Percentiles rank a stretch among this genome's conserved stretches.
These are phyloP conservation scores for Verticillium nubilum DNA, from an alignment of 2,329 filamentous ascomycete species.

Conservation along the genomic window DNA sequence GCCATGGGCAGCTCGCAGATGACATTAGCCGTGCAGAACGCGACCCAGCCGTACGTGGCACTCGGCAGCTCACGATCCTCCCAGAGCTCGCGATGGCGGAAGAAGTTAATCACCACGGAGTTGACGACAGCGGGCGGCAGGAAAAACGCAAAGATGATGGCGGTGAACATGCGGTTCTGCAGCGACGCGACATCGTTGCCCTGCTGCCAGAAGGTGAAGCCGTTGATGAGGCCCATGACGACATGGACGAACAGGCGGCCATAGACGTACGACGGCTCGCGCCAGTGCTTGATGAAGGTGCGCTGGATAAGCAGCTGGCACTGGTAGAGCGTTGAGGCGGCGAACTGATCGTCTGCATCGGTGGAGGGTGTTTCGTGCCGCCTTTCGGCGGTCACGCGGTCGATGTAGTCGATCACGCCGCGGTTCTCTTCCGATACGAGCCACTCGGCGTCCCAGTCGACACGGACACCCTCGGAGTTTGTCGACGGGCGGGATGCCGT, in stretches of 20 bases:
- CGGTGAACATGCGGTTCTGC: constrained; percentile 73
- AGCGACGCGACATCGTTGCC: constrained; percentile 61
- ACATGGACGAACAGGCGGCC: constrained; percentile 69
- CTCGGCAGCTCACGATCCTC: constrained; percentile 67
- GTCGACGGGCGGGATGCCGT: constrained; percentile 30
- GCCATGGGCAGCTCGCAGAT: constrained; percentile 68
- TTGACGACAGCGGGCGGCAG: constrained; percentile 70
- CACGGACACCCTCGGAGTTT: constrained; percentile 26
- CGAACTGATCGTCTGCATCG: constrained; percentile 48
- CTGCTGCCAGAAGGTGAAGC: constrained; percentile 67
- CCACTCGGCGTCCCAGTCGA: constrained; percentile 77
- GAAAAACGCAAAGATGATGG: constrained; percentile 55
- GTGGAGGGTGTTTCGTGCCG: constrained; percentile 23
- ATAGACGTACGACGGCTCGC: constrained; percentile 71
- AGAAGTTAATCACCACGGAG: constrained; percentile 72
- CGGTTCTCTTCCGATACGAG: constrained; percentile 56
- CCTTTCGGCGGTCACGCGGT: constrained; percentile 42
- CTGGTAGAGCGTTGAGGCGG: constrained; percentile 58
- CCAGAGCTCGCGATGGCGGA: constrained; percentile 66
- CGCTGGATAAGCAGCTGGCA: constrained; percentile 62
- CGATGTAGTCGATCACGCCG: constrained; percentile 58
- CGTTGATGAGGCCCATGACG: constrained; percentile 71
- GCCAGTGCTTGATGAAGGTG: constrained; percentile 69
- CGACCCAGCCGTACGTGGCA: constrained; percentile 72
- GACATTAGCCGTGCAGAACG: constrained; percentile 69